Evolutionary conservation across 768 basidiomycete genomes (phyloP).

Genomic region (Asterophora parasitica): DNA sequence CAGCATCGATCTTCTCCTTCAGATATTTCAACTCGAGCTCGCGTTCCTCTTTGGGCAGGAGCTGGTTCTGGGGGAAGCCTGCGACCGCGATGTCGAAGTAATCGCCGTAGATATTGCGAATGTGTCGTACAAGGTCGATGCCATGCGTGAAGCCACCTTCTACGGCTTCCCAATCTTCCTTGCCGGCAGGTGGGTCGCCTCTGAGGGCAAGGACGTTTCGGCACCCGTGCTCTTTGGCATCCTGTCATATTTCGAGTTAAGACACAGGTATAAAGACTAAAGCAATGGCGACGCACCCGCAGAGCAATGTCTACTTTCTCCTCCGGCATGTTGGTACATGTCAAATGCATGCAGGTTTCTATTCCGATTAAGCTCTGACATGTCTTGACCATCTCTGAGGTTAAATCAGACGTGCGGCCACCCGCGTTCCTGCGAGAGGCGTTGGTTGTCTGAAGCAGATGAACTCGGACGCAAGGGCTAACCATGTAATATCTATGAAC

Average conservation of each 20-base stretch:
- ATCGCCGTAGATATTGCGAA: conserved; percentile 75
- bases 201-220: conserved; percentile 91
- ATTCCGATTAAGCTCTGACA: conserved; percentile 91
- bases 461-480: conserved; percentile 13
- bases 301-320: conserved; percentile 93
- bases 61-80: conserved; percentile 84
- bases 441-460: neutral
- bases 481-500: conserved; percentile 98
- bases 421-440: conserved; percentile 79
- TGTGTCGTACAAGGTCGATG: conserved; percentile 87
- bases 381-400: conserved; percentile 90
- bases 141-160: conserved; percentile 90
- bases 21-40: conserved; percentile 78
- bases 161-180: conserved; percentile 88
- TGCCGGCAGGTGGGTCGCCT: conserved; percentile 86
- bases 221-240: conserved; percentile 86
- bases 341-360: conserved; percentile 98
- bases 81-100: conserved; percentile 96
- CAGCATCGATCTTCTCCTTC: conserved; percentile 89
- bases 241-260: conserved; percentile 40
- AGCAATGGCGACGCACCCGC: conserved; percentile 46
- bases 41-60: conserved; percentile 67
- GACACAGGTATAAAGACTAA: conserved; percentile 4
- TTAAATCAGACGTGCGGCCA: conserved; percentile 90
- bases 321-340: conserved; percentile 98